Evolutionary conservation across 306 rosid species (phyloP).

Genomic region (Fragaria nilgerrensis): DNA sequence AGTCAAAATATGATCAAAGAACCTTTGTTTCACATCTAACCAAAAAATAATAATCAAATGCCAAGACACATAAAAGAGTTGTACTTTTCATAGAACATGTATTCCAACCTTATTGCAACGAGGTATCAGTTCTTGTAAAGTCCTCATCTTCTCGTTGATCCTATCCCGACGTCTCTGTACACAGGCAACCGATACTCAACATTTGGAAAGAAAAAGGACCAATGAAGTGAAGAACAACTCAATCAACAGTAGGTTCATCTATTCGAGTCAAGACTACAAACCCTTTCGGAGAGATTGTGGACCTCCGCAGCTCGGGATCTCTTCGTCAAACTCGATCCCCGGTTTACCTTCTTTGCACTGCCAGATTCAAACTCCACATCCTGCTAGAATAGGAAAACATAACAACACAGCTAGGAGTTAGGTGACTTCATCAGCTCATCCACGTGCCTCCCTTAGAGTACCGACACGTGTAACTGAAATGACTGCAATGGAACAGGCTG

Average conservation of each 20-base stretch:
- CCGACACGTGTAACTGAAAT: slow-evolving; percentile 23
- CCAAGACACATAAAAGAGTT: neutral
- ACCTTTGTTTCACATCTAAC: neutral
- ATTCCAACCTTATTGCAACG: slow-evolving; percentile 71
- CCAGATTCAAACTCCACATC: slow-evolving; percentile 51
- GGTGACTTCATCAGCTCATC: too few species aligned
- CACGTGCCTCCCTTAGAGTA: neutral
- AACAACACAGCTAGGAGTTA: neutral
- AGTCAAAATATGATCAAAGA: slow-evolving; percentile 2
- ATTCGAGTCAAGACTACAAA: slow-evolving; percentile 22
- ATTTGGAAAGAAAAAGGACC: slow-evolving; percentile 9
- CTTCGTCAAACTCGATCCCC: slow-evolving; percentile 49
- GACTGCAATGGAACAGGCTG: neutral
- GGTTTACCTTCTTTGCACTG: slow-evolving; percentile 48
- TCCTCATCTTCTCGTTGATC: slow-evolving; percentile 84
- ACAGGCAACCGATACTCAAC: slow-evolving; percentile 18
- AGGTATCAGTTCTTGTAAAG: slow-evolving; percentile 84
- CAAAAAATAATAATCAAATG: neutral
- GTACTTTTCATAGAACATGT: neutral
- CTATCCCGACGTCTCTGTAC: slow-evolving; percentile 88
- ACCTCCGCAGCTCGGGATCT: slow-evolving; percentile 83
- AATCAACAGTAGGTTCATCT: neutral
- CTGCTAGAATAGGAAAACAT: slow-evolving; percentile 28
- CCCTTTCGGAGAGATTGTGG: slow-evolving; percentile 95
- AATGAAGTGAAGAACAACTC: neutral